These are phyloP conservation scores for Aphanomyces astaci DNA, from an alignment of 352 stramenopile genomes.

Conservation along the genomic window DNA sequence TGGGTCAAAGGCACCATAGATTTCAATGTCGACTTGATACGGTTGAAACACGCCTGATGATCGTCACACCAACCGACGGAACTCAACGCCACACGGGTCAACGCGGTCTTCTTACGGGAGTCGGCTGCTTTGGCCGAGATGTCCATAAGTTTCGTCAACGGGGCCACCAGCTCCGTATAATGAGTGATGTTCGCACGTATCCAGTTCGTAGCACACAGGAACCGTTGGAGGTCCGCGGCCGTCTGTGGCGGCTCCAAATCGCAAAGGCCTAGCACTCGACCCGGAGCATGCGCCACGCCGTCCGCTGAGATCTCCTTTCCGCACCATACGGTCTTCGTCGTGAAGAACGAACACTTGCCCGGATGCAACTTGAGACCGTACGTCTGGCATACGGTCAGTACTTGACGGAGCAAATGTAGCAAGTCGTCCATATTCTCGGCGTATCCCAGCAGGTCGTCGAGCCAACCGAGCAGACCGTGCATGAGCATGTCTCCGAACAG, in stretches of 20 bases:
- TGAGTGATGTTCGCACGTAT: slow-evolving; percentile 31
- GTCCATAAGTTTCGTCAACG: slow-evolving; percentile 24
- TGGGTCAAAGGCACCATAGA: slow-evolving; percentile 28
- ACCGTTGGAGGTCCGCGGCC: slow-evolving; percentile 30
- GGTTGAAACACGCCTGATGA: slow-evolving; percentile 15
- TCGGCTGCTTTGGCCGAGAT: background rate
- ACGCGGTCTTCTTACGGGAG: slow-evolving; percentile 26
- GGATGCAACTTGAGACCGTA: no score
- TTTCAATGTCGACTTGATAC: slow-evolving; percentile 15
- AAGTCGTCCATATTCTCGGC: slow-evolving; percentile 17
- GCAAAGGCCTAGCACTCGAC: slow-evolving; percentile 27
- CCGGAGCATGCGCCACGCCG: slow-evolving; percentile 24
- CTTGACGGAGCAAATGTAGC: slow-evolving; percentile 17
- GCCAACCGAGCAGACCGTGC: slow-evolving; percentile 26
- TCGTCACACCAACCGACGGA: slow-evolving; percentile 16
- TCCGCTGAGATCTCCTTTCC: slow-evolving; percentile 24
- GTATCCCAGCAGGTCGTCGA: slow-evolving; percentile 30
- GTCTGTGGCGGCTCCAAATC: slow-evolving; percentile 23
- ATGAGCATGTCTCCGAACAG: slow-evolving; percentile 14
- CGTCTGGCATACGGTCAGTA: slow-evolving; percentile 18
- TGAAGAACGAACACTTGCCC: slow-evolving; percentile 24
- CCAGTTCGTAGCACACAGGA: slow-evolving; percentile 31
- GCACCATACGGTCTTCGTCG: slow-evolving; percentile 26
- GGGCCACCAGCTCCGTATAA: slow-evolving; percentile 22
- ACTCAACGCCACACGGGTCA: slow-evolving; percentile 13